Base-by-base conservation (phyloP, 495 filamentous ascomycete genomes). In the Pyronema domesticum region DNA sequence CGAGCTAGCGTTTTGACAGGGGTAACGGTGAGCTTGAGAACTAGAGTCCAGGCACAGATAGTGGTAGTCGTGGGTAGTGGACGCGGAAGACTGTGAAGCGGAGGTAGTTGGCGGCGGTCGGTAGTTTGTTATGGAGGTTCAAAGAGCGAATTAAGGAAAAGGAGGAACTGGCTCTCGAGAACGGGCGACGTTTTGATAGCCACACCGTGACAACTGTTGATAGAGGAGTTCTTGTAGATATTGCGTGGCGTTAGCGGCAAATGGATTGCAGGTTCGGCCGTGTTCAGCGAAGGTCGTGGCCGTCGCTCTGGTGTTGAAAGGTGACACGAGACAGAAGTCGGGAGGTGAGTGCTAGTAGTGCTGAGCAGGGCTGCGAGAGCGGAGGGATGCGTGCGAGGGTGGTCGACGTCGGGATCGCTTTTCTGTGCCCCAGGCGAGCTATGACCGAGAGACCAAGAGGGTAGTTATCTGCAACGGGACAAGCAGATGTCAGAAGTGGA, bases 81-180 rank as follows among this genome's bases (percentile, higher is more conserved):
- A 33, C 39, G 14, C 9, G 48, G 19, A 51, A 30, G 17, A 51
- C 9, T 30, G 14, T 8, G 48, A 35, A 33, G 48, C 48, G 13
- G 39, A 43, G 39, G 34, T 35, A 10, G 48, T 18, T 51, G 11
- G 48, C 42, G 37, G 30, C 3, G 8, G 37, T 43, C 13, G 33
- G 44, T 35, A 34, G 18, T 39, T 40, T 36, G 63, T 75, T 76
- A 79, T 51, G 76, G 76, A 53, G 76, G 76, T 64, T 74, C 72
- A 66, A 73, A 74, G 60, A 76, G 69, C 55, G 72, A 68, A 59
- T 74, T 71, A 55, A 78, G 72, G 64, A 75, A 76, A 62, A 71
- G 67, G 60, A 75, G 72, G 60, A 72, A 74, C 63, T 68, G 70
- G 47, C 68, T 69, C 61, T 76, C 72, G 60, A 64, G 66, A 55